phyloP scores from a whole-genome alignment of 768 basidiomycete genomes.

The Coprinellus micaceus region DNA sequence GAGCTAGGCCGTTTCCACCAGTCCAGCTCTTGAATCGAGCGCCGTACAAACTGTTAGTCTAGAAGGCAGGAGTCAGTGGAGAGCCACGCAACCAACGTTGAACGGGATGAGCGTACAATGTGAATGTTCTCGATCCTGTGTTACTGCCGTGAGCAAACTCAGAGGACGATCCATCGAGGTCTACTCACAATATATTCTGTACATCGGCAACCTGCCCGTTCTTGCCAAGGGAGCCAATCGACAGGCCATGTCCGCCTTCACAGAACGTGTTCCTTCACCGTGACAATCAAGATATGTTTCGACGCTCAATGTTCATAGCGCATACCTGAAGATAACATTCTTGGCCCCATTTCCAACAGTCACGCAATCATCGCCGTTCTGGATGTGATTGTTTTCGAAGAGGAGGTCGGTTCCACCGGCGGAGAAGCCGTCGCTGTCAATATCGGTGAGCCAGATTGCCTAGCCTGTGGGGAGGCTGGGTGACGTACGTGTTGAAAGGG shows the following conservation, averaged over 20 bases:
- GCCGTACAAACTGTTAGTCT: conserved; percentile 52
- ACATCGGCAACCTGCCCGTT: conserved; percentile 49
- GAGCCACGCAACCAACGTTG: neutral
- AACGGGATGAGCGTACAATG: conserved; percentile 29
- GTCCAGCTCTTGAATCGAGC: conserved; percentile 71
- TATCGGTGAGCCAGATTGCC: neutral
- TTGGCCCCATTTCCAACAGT: conserved; percentile 55
- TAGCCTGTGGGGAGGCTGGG: neutral
- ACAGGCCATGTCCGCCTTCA: conserved; percentile 57
- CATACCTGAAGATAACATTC: conserved; percentile 48
- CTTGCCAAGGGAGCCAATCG: conserved; percentile 50
- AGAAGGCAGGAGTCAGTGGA: neutral
- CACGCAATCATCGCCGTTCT: conserved; percentile 62
- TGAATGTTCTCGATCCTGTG: conserved; percentile 42
- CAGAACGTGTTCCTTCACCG: conserved; percentile 45
- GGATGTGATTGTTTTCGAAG: conserved; percentile 55
- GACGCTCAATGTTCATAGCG: neutral
- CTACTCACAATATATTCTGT: conserved; percentile 50
- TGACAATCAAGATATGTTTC: neutral
- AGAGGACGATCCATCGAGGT: neutral
- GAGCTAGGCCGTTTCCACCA: conserved; percentile 54
- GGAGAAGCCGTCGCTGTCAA: conserved; percentile 38
- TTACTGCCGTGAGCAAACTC: neutral
- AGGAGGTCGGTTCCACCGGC: conserved; percentile 54
- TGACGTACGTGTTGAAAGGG: conserved; percentile 57